Evolutionary conservation across 2,329 filamentous ascomycete species (phyloP).

Genomic region (Graphilbum fragrans): DNA sequence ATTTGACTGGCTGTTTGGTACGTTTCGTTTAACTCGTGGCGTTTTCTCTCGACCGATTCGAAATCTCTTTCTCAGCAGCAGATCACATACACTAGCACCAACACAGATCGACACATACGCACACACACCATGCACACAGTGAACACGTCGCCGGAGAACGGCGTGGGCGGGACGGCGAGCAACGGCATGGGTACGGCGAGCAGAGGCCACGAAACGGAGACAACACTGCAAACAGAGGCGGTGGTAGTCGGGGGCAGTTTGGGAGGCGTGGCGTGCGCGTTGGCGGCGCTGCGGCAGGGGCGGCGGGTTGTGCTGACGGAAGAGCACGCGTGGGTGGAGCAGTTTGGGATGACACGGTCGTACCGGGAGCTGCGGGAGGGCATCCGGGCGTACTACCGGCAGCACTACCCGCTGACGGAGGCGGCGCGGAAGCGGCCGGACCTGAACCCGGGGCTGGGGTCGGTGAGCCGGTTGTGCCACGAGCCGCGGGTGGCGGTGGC

Average conservation of each 20-base stretch:
- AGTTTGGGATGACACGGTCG: slow-evolving; percentile 16
- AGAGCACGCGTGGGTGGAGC: slow-evolving; percentile 17
- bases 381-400: slow-evolving; percentile 15
- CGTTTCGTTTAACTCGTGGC: too few relatives aligned
- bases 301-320: slow-evolving; percentile 14
- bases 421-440: slow-evolving; percentile 13
- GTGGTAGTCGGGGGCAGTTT: slow-evolving; percentile 15
- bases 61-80: too few relatives aligned
- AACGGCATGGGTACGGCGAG: too few relatives aligned
- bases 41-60: too few relatives aligned
- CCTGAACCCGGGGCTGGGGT: slow-evolving; percentile 15
- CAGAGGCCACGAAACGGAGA: too few relatives aligned
- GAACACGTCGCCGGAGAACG: too few relatives aligned
- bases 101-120: too few relatives aligned
- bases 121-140: too few relatives aligned
- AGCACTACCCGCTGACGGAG: slow-evolving; percentile 15
- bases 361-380: slow-evolving; percentile 14
- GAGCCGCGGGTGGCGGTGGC: slow-evolving; percentile 17
- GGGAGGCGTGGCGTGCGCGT: slow-evolving; percentile 16
- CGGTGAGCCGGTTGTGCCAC: slow-evolving; percentile 17
- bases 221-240: too few relatives aligned
- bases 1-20: too few relatives aligned
- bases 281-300: slow-evolving; percentile 14
- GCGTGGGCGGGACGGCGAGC: too few relatives aligned
- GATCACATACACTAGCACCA: too few relatives aligned